phyloP scores from a whole-genome alignment of 202 grass and related monocot species.

The Hordeum pubiflorum region DNA sequence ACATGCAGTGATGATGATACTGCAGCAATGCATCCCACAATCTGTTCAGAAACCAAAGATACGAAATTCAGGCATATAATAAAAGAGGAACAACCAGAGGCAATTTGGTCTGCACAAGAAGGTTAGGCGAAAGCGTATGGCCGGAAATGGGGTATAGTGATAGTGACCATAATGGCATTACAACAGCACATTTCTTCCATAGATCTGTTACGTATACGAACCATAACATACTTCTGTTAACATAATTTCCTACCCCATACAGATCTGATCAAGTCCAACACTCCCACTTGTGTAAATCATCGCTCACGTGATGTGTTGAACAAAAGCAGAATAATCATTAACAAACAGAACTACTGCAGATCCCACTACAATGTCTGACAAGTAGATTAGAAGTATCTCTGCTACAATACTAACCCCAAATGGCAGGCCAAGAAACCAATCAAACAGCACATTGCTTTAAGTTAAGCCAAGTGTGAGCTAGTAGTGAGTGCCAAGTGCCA shows the following conservation, averaged over 20 bases:
- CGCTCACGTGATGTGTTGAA: background rate
- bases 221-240: background rate
- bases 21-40: conserved; percentile 84
- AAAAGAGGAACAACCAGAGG: background rate
- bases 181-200: background rate
- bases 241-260: background rate
- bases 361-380: background rate
- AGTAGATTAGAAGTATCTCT: background rate
- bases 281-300: background rate
- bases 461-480: background rate
- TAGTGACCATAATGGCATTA: background rate
- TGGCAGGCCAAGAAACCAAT: background rate
- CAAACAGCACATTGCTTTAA: background rate
- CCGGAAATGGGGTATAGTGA: background rate
- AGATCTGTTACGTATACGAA: background rate
- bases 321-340: background rate
- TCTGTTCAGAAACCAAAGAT: conserved; percentile 37
- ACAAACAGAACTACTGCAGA: background rate
- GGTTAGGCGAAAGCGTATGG: background rate
- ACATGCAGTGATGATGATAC: conserved; percentile 88
- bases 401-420: background rate
- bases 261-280: background rate
- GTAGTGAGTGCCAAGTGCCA: background rate
- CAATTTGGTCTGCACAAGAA: background rate
- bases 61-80: background rate